Percentiles rank a stretch among this genome's conserved stretches.
These are phyloP conservation scores for Aaosphaeria arxii DNA, from an alignment of 2,329 filamentous ascomycete genomes.

Conservation along the genomic window DNA sequence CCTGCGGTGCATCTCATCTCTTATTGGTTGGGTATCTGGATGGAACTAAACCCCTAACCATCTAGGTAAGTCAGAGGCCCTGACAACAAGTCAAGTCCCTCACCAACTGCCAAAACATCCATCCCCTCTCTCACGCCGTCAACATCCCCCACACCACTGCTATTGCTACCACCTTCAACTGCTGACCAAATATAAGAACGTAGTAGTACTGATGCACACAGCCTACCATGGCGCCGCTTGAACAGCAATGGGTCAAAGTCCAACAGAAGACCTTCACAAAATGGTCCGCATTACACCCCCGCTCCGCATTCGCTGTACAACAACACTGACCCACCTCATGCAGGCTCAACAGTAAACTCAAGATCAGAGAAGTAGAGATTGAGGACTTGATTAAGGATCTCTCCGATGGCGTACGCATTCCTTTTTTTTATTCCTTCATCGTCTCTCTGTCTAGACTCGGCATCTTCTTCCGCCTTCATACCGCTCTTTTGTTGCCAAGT, in stretches of 20 bases:
- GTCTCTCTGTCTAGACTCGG: not conserved
- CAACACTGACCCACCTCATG: slow-evolving; percentile 18
- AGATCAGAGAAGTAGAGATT: slow-evolving; percentile 72
- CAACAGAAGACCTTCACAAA: slow-evolving; percentile 99
- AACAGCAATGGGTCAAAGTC: slow-evolving; percentile 69
- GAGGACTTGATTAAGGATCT: slow-evolving; percentile 86
- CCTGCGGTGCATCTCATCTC: no score
- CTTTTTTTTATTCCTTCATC: not conserved
- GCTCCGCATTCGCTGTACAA: slow-evolving; percentile 8
- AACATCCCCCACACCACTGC: slow-evolving; percentile 6
- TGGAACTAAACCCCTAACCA: no score
- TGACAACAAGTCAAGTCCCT: slow-evolving; percentile 15
- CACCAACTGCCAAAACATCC: not conserved
- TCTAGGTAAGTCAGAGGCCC: not conserved
- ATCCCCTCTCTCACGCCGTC: slow-evolving; percentile 1
- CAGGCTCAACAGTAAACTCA: slow-evolving; percentile 95
- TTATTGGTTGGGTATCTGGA: no score
- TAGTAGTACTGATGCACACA: slow-evolving; percentile 20
- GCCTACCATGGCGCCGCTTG: slow-evolving; percentile 45
- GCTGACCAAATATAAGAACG: no score
- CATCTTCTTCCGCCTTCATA: slow-evolving; percentile 2
- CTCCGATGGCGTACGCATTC: slow-evolving; percentile 78
- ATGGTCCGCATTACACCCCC: slow-evolving; percentile 59
- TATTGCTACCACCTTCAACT: slow-evolving; percentile 10
- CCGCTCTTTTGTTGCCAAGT: not conserved